These are phyloP conservation scores for Trypanosoma melophagium DNA, from an alignment of 208 protist genomes.

Conservation along the genomic window DNA sequence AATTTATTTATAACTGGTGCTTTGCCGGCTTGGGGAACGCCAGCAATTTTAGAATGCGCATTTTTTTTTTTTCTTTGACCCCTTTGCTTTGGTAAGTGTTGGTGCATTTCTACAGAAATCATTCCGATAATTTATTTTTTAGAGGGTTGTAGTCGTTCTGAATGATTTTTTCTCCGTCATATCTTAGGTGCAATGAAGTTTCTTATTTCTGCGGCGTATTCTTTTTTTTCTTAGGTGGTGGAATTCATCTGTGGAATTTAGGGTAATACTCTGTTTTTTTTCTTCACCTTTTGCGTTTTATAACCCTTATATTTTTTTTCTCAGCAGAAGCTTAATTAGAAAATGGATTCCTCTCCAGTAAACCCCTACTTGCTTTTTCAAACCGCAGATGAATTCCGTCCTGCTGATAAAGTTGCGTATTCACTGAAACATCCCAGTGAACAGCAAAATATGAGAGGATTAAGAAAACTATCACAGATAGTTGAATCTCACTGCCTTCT, in stretches of 20 bases:
- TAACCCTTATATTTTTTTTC: neutral
- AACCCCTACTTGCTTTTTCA: conserved; percentile 78
- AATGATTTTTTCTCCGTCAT: no score
- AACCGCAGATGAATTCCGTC: conserved; percentile 58
- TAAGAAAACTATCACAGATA: conserved; percentile 5
- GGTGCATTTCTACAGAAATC: no score
- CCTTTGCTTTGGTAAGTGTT: no score
- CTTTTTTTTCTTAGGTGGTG: no score
- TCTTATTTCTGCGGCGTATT: no score
- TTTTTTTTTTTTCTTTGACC: no score
- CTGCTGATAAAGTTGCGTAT: conserved; percentile 69
- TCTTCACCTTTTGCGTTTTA: neutral
- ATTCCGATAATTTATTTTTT: no score
- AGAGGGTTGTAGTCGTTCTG: no score
- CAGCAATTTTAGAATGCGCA: no score
- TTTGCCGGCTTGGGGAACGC: no score
- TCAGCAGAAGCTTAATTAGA: conserved; percentile 10
- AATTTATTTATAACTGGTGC: no score
- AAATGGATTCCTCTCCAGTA: conserved; percentile 77
- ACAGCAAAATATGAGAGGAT: neutral
- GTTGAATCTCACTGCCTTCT: conserved; percentile 13
- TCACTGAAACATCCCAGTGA: conserved; percentile 39
- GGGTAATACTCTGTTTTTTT: neutral
- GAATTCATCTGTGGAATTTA: neutral
- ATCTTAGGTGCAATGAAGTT: no score